Conservation (phyloP, 768 basidiomycete genomes). For the Termitomyces sp. region DNA sequence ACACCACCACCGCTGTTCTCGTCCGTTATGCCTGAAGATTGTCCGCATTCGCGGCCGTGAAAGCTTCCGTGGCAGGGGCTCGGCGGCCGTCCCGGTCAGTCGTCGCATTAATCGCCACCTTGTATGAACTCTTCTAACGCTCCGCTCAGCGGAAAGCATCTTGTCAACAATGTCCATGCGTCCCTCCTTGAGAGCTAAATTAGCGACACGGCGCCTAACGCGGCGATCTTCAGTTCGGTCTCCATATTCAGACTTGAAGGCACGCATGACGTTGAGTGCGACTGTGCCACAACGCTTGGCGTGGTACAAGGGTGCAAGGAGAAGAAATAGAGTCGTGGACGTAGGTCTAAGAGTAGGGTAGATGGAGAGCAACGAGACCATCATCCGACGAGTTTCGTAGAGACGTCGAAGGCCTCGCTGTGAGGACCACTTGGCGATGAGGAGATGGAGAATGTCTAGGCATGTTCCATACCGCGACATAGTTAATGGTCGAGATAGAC, state of each 20-base stretch:
- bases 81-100: conserved; percentile 13
- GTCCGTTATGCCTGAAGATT: conserved; percentile 26
- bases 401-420: conserved; percentile 36
- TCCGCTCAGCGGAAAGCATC: conserved; percentile 19
- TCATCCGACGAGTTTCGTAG: conserved; percentile 36
- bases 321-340: conserved; percentile 51
- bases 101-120: conserved; percentile 16
- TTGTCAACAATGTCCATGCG: conserved; percentile 44
- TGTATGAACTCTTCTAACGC: conserved; percentile 5
- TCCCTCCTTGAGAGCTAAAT: conserved; percentile 61
- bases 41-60: conserved; percentile 19
- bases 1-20: conserved; percentile 27
- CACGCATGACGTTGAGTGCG: conserved; percentile 37
- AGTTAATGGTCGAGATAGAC: conserved; percentile 40
- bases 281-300: conserved; percentile 50
- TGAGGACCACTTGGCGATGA: conserved; percentile 31
- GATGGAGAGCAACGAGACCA: conserved; percentile 38
- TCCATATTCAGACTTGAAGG: conserved; percentile 56
- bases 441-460: conserved; percentile 52
- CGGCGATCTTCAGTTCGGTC: conserved; percentile 44
- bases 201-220: conserved; percentile 55
- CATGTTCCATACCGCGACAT: conserved; percentile 28
- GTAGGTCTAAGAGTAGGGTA: conserved; percentile 52
- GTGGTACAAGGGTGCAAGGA: conserved; percentile 47
- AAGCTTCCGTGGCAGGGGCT: conserved; percentile 8